Base-by-base conservation (phyloP, 31 red algal species). In the Pterothamnion heteromorphum region DNA sequence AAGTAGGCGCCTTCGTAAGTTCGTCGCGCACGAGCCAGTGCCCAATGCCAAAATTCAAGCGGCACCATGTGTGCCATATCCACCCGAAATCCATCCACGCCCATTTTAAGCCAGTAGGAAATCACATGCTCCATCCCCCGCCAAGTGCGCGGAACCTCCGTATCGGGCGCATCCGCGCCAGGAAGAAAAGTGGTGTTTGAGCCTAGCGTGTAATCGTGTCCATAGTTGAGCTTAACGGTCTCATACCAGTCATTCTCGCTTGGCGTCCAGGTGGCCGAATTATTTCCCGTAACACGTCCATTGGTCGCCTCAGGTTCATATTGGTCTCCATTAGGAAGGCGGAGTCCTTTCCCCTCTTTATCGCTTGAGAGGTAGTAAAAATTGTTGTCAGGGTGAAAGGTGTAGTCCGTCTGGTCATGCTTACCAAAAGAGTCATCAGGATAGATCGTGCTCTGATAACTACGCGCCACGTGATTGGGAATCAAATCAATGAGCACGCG, bases 321-420 rank as follows among this genome's bases (percentile, higher is more conserved):
- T 9, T 21, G 5, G n/a, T n/a, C n/a, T 5, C 26, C 20, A 9
- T 27, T 27, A 27, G 20, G 20, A 27, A 82, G 31, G 9, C 5
- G 78, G 78, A 28, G 21, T 82, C 31, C 31, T 5, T 82, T 5
- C 5, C 26, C 24, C 14, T 82, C 78, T 21, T 82, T 14, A n/a
- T n/a, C n/a, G n/a, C n/a, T n/a, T n/a, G n/a, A n/a, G 31, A 82
- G 20, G 24, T 82, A 82, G 31, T 82, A 82, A 28, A 82, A 82
- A 82, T 82, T 9, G 31, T 82, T 82, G 24, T 27, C 5, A 9
- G 9, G 9, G 5, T 9, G 14, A 28, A 9, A 82, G 9, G 9
- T 5, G n/a, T 23, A 9, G 24, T 28, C 5, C 9, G 78, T 9
- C 9, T 82, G 9, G 31, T 82, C 78, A 82, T 28, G 5, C 24